Evolutionary conservation across 2,329 filamentous ascomycete genomes (phyloP), one percentile per base, ranked within the genome.

Genomic region (Pyricularia grisea): DNA sequence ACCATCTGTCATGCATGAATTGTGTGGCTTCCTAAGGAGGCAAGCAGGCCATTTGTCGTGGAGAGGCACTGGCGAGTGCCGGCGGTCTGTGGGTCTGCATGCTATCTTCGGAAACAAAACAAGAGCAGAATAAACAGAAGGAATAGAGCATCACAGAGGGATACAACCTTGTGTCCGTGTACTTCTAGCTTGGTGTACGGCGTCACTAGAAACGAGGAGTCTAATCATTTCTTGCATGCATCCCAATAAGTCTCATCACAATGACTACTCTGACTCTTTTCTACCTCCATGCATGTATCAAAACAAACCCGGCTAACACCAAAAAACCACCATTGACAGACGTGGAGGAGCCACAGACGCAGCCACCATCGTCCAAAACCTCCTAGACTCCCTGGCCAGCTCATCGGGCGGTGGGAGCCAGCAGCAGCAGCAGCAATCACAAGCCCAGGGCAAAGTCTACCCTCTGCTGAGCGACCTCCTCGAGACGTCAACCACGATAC

Each of bases 381-480:
- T 99, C 78, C 85, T 98, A 74, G 88, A 90, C 71, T 97, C 94
- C 4, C 83, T 98, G 72, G 87, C 89, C 75, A 86, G 88, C 70
- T 82, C 83, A 36, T 78, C 82, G 31, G 78, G 79, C 66, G 78
- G 79, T 65, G 77, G 78, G 71, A 76, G 31, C 77, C 78, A 67
- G 70, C 76, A 68, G 27, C 27, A 68, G 27, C 27, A 27, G 77
- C 75, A 70, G 72, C 76, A 67, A 79, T 70, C 70, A 2, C 76
- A 67, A 79, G 69, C 70, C 4, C 72, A 90, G 73, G 85, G 87
- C 71, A 88, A 90, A 73, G 82, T 88, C 0, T 97, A 92, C 77
- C 94, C 94, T 17, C 90, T 93, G 33, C 88, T 99, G 66, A 89
- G 90, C 74, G 94, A 98, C 76, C 88, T 99, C 5, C 87, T 99